A percentile compares a stretch with the other conserved stretches of the same genome.
Conservation (phyloP, 208 protist species). For the Wallacemonas collosoma region DNA sequence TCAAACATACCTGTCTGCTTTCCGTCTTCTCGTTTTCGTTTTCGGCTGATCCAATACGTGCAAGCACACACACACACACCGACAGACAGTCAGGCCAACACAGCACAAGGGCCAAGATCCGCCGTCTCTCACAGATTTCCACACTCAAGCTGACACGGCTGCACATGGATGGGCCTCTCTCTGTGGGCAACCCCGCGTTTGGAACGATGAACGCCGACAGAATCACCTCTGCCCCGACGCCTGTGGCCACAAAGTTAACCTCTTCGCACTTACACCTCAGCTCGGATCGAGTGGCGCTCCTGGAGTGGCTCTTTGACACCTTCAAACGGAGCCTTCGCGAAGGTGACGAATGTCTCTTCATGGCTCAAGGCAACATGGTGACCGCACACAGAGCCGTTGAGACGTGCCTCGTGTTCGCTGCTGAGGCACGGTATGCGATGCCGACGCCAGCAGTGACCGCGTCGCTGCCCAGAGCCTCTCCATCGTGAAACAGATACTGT, state of each 20-base stretch:
- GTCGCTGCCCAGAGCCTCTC: not conserved
- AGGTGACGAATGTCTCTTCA: not conserved
- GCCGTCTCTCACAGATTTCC: no score
- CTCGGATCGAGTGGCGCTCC: not conserved
- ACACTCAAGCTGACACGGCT: no score
- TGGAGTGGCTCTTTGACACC: not conserved
- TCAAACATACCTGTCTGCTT: no score
- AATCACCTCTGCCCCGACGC: no score
- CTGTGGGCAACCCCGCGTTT: no score
- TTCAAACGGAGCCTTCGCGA: not conserved
- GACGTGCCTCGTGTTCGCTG: slow-evolving; percentile 11
- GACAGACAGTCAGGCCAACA: not conserved
- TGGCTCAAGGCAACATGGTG: slow-evolving; percentile 12
- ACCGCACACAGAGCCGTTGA: slow-evolving; percentile 4
- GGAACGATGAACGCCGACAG: no score
- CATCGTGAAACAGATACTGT: not conserved
- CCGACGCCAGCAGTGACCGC: no score
- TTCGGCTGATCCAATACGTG: not conserved
- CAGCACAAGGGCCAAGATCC: no score
- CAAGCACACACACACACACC: not conserved
- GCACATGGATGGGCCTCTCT: no score
- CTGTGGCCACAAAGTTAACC: no score
- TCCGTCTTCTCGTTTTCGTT: slow-evolving; percentile 2
- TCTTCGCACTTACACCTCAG: no score
- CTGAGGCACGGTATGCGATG: not conserved